Evolutionary conservation across 2,329 filamentous ascomycete species (phyloP).

Genomic region (Beauveria varroae): DNA sequence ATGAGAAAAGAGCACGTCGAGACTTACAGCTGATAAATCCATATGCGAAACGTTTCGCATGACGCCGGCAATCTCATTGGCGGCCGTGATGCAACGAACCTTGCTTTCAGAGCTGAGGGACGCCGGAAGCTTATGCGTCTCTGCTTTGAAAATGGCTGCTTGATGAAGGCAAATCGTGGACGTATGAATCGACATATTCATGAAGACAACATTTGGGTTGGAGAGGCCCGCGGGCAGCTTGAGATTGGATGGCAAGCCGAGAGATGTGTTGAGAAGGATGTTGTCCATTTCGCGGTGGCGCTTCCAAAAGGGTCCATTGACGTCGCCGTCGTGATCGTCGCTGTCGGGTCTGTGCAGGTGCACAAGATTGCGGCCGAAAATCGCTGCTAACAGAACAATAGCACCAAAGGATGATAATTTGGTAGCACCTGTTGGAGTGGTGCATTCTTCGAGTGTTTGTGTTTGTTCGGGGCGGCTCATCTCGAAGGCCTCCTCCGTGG

Average conservation of each 20-base stretch:
- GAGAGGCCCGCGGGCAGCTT: conserved; percentile 69
- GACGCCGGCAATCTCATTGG: conserved; percentile 86
- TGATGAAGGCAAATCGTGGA: conserved; percentile 97
- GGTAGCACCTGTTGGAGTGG: conserved; percentile 62
- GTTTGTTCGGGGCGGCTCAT: conserved; percentile 69
- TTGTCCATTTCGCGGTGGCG: conserved; percentile 85
- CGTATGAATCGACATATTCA: conserved; percentile 95
- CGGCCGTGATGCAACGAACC: conserved; percentile 84
- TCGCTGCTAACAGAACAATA: conserved; percentile 75
- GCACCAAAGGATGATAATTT: conserved; percentile 72
- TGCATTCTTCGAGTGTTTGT: conserved; percentile 59
- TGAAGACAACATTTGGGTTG: conserved; percentile 82
- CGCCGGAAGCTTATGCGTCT: conserved; percentile 72
- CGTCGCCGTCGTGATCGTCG: conserved; percentile 75
- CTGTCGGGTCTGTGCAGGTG: conserved; percentile 82
- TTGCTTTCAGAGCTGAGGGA: conserved; percentile 85
- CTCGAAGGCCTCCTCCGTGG: conserved; percentile 77
- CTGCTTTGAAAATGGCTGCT: conserved; percentile 94
- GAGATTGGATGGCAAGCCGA: conserved; percentile 72
- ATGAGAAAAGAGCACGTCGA: neutral
- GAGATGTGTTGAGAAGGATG: conserved; percentile 77
- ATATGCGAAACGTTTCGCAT: conserved; percentile 93
- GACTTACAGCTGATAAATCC: conserved; percentile 70
- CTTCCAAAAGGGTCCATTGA: conserved; percentile 94
- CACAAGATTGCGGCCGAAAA: conserved; percentile 85